Evolutionary conservation across 345 rosid genomes (phyloP), one percentile per base, ranked within the genome.

Genomic region (Alliaria petiolata): DNA sequence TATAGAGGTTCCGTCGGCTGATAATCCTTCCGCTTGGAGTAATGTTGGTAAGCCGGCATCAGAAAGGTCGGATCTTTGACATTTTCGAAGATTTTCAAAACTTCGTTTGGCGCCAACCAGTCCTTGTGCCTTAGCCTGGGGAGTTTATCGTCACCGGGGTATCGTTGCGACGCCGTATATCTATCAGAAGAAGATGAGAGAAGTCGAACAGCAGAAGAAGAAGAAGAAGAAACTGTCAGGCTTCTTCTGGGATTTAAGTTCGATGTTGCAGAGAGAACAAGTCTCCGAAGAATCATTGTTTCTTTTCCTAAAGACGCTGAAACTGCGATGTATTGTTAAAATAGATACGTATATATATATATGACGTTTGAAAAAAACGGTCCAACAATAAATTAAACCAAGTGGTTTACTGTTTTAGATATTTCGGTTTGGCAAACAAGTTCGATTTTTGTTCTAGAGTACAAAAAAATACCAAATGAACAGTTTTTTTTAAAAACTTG

Each of bases 91-190:
- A 93, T 83, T 61, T 76, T 86, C 20, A 93, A 36, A 52, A 86
- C 83, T 30, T 93, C 87, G 46, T 70, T 81, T 0, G 97, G 86
- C 11, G 97, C 87, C 19, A 93, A 51, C 96, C 98, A 89, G 86
- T 93, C 95, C 56, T 81, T 93, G 85, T 81, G 88, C 71, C 64
- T 84, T 55, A 91, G 86, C 50, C 73, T 83, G 69, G 76, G 46
- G 65, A 80, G 73, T 66, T 38, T 78, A 33, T 42, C 69, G 31
- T 60, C 77, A 12, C 51, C 59, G 30, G 49, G 34, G 38, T 20
- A 35, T 65, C 40, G 62, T 35, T 57, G 72, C 19, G 62, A 15
- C 31, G 76, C 9, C 25, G 50, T 14, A 15, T 16, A 7, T 70
- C 47, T 47, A 13, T 50, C 42, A n/a, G 73, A 62, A 39, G 50